Evolutionary conservation across 2,329 filamentous ascomycete genomes (phyloP).

Genomic region (Sporothrix globosa): DNA sequence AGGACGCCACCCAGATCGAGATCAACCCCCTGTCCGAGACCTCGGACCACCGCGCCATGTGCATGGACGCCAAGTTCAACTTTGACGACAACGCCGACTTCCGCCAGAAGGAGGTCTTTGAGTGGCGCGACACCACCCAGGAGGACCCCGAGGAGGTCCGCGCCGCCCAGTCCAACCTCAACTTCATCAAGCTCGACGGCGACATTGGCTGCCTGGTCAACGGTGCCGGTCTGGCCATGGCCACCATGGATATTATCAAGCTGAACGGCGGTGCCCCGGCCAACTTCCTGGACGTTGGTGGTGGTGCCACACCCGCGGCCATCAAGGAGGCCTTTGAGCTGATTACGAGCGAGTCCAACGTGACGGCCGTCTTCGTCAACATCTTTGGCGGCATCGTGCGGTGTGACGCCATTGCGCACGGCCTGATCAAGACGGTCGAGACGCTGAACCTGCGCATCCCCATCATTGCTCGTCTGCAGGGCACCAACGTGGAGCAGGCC

Average conservation of each 20-base stretch:
- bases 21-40: constrained; percentile 99
- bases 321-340: constrained; percentile 98
- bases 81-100: constrained; percentile 99
- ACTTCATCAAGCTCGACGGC: constrained; percentile 99
- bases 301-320: constrained; percentile 92
- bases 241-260: constrained; percentile 99
- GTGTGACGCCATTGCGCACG: constrained; percentile 95
- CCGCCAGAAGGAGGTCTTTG: constrained; percentile 95
- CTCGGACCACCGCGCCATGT: constrained; percentile 95
- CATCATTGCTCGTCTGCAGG: constrained; percentile 95
- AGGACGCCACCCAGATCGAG: constrained; percentile 98
- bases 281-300: constrained; percentile 98
- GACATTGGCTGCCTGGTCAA: constrained; percentile 99
- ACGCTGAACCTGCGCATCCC: constrained; percentile 94
- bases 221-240: constrained; percentile 98
- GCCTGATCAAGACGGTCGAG: constrained; percentile 92
- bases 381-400: constrained; percentile 99
- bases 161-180: constrained; percentile 89
- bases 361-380: constrained; percentile 99
- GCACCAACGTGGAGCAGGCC: constrained; percentile 96
- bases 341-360: constrained; percentile 97
- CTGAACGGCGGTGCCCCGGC: constrained; percentile 93
- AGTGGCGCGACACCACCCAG: constrained; percentile 90
- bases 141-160: constrained; percentile 98
- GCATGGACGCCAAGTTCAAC: constrained; percentile 98